A percentile compares a stretch with the other conserved stretches of the same genome.
Evolutionary conservation across 257 asterid genomes (phyloP).

Genomic region (Thymus quinquecostatus): DNA sequence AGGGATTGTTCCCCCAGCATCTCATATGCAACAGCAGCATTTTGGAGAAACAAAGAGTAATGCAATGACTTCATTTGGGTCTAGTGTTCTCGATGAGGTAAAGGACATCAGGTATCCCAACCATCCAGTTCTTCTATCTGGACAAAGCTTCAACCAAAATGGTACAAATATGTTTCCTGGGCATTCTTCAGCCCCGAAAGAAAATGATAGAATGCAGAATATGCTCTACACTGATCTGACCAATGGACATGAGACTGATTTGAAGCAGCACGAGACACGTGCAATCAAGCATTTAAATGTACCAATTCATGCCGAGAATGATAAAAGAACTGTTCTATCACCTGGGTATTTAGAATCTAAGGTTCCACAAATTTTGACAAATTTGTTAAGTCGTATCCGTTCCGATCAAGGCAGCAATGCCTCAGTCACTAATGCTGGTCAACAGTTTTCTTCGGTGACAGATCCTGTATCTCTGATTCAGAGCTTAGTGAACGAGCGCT

Average conservation of each 20-base stretch:
- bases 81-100: constrained; percentile 41
- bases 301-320: constrained; percentile 38
- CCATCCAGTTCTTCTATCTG: constrained; percentile 41
- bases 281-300: constrained; percentile 29
- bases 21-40: constrained; percentile 44
- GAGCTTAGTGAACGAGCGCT: constrained; percentile 46
- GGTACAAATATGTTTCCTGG: constrained; percentile 39
- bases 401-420: constrained; percentile 40
- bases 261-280: constrained; percentile 47
- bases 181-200: constrained; percentile 41
- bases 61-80: constrained; percentile 35
- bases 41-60: constrained; percentile 29
- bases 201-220: constrained; percentile 31
- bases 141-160: constrained; percentile 45
- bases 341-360: constrained; percentile 43
- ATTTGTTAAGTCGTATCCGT: constrained; percentile 41
- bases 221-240: constrained; percentile 38
- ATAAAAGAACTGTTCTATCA: constrained; percentile 39
- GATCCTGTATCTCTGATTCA: constrained; percentile 40
- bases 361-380: constrained; percentile 41
- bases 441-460: constrained; percentile 32
- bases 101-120: constrained; percentile 38
- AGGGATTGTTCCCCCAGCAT: constrained; percentile 38
- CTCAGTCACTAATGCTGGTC: constrained; percentile 31
- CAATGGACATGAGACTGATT: constrained; percentile 39